Evolutionary conservation across 352 stramenopile genomes (phyloP), one percentile per base, ranked within the genome.

Genomic region (Globisporangium emineosum): DNA sequence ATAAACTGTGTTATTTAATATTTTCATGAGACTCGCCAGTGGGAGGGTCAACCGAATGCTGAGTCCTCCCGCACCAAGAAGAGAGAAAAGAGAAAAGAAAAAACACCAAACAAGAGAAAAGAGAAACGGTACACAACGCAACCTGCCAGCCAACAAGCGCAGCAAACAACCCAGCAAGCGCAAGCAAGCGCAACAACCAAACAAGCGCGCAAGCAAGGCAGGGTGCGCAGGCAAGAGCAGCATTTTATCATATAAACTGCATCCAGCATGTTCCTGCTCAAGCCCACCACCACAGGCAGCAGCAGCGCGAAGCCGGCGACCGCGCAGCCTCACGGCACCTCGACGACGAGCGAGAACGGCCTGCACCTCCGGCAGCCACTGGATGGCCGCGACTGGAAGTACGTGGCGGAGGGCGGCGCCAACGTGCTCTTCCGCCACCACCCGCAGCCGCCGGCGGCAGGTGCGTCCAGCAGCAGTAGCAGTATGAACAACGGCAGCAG

Each of bases 361-460:
- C 53, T 59, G 19, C 65, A 64, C 17, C 58, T 77, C 13, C 70
- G 59, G 21, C 62, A 43, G 32, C 47, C 56, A 0, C 70, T 92
- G 25, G 56, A 62, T 8, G 80, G 79, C 12, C 65, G 64, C 49
- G 86, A 96, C 65, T 96, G 88, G 88, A 91, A 89, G 62, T 96
- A 96, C 70, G 82, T 95, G 49, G 84, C 83, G 7, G 88, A 96
- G 57, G 88, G 88, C 35, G 88, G 85, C 61, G 86, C 88, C 12
- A 96, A 96, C 72, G 82, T 96, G 37, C 67, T 94, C 12, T 93
- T 93, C 66, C 85, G 86, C 10, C 87, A 95, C 66, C 73, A 84
- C 27, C 79, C 79, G 40, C 37, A 58, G 23, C 8, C 29, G 5
- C 25, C 8, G 8, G 5, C 33, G 19, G 17, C 30, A 43, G 13